Evolutionary conservation across 1,284 basidiomycete species (phyloP).

Genomic region (Heterobasidion irregulare): DNA sequence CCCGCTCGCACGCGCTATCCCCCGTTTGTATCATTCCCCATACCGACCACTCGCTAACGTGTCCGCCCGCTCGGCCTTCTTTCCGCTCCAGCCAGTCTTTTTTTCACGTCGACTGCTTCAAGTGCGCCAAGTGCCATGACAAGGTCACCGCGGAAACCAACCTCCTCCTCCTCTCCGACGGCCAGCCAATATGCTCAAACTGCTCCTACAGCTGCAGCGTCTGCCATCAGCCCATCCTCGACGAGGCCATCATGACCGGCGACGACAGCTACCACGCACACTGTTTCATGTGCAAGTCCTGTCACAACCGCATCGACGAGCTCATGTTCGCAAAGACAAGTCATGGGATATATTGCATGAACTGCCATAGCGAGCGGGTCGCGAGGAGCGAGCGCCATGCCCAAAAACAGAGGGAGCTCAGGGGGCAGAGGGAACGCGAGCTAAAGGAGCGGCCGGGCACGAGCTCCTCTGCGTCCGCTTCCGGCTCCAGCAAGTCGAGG

Average conservation of each 20-base stretch:
- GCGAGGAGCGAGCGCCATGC: conserved; percentile 86
- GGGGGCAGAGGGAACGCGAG: conserved; percentile 14
- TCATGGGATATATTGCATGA: conserved; percentile 99
- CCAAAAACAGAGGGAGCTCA: conserved; percentile 53
- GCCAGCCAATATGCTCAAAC: conserved; percentile 92
- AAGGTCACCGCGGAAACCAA: conserved; percentile 91
- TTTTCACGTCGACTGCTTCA: conserved; percentile 80
- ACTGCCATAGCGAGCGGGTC: conserved; percentile 95
- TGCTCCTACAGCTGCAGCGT: conserved; percentile 97
- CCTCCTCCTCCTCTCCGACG: conserved; percentile 90
- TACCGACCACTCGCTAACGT: conserved; percentile 8
- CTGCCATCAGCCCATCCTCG: conserved; percentile 85
- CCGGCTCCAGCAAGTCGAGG: conserved; percentile 32
- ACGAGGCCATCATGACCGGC: conserved; percentile 98
- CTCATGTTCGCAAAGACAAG: conserved; percentile 98
- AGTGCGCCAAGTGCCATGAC: conserved; percentile 74
- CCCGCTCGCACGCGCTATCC: conserved; percentile 1
- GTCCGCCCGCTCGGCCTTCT: neutral
- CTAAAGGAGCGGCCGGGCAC: no score
- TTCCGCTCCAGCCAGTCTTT: conserved; percentile 56
- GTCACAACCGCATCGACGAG: conserved; percentile 92
- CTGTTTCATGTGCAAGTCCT: conserved; percentile 97
- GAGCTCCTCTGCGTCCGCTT: no score
- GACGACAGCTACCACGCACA: conserved; percentile 98
- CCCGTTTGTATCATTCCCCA: conserved; percentile 17